Conservation (phyloP, 345 rosid genomes). For the Salix purpurea region DNA sequence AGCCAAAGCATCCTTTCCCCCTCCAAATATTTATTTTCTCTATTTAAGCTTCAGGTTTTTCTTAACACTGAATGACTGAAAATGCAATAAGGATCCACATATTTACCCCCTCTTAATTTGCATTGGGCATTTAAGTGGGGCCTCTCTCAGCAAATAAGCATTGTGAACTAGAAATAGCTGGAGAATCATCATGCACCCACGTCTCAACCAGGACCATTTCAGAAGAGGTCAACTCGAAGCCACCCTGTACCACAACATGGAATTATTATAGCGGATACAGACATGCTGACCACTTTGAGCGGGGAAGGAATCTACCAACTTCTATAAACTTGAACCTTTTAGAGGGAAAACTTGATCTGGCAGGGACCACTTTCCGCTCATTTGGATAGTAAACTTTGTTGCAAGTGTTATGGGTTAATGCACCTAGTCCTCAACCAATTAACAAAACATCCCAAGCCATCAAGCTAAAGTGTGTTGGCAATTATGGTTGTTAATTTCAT, state of each 20-base stretch:
- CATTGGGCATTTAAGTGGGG: too few relatives aligned
- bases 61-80: background rate
- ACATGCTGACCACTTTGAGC: too few relatives aligned
- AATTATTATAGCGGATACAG: too few relatives aligned
- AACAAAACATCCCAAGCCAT: too few relatives aligned
- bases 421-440: too few relatives aligned
- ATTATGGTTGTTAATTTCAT: too few relatives aligned
- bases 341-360: background rate
- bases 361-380: background rate
- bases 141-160: background rate
- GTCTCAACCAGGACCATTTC: background rate
- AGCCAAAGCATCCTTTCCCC: background rate
- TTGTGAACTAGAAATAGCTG: background rate
- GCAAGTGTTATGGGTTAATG: too few relatives aligned
- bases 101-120: background rate
- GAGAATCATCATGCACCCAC: background rate
- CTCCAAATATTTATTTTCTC: too few relatives aligned
- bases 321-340: background rate
- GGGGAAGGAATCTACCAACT: too few relatives aligned
- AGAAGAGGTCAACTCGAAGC: background rate
- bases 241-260: background rate
- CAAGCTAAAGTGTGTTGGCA: too few relatives aligned
- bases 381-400: too few relatives aligned
- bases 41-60: background rate
- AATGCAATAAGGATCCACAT: background rate